Conservation (phyloP, 192 early-diverging fungal species). For the Coemansia sp. region DNA sequence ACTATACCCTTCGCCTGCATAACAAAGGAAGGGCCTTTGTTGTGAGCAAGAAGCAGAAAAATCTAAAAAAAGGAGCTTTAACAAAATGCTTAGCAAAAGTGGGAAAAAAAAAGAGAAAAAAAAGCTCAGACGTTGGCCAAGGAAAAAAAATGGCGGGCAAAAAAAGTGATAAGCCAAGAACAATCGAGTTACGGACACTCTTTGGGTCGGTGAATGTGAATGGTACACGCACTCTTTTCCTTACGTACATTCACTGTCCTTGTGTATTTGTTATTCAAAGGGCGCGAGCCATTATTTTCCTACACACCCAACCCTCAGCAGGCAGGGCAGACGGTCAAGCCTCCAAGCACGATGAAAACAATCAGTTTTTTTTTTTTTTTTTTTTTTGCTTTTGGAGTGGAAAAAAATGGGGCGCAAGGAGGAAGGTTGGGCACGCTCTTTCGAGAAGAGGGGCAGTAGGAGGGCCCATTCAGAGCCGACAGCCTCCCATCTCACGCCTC, state of each 20-base stretch:
- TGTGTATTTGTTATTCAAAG: not conserved
- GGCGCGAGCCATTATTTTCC: not conserved
- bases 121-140: not conserved
- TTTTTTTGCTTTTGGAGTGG: not conserved
- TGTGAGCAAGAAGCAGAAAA: not conserved
- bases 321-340: slow-evolving; percentile 1
- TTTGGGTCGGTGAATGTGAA: not conserved
- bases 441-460: slow-evolving; percentile 1
- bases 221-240: not conserved
- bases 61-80: not conserved
- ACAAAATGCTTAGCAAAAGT: not conserved
- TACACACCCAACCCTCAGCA: not conserved
- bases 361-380: not conserved
- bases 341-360: not conserved
- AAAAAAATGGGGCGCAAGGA: slow-evolving; percentile 3
- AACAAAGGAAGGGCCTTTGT: not conserved
- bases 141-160: not conserved
- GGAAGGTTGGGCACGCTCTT: not conserved
- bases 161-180: not conserved
- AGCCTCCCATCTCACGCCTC: slow-evolving; percentile 5
- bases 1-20: not conserved
- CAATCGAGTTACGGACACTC: not conserved
- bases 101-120: not conserved
- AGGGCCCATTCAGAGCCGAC: not conserved
- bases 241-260: not conserved